phyloP scores from a whole-genome alignment of 345 rosid species.

The Corchorus capsularis region DNA sequence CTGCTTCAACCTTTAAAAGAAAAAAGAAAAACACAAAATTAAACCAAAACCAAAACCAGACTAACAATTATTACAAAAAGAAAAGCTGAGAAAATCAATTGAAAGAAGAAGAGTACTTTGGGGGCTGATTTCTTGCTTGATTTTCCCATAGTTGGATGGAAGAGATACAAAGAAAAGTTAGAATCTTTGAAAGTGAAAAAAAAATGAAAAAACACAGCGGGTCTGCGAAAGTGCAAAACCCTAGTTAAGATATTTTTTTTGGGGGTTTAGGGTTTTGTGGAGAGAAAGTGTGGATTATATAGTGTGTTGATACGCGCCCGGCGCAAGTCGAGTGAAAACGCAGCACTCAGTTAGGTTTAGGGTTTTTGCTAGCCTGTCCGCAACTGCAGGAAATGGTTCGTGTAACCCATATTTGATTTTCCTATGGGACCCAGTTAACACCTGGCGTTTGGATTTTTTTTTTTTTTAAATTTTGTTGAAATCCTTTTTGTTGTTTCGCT shows the following conservation, averaged over 20 bases:
- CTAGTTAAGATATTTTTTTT: background rate
- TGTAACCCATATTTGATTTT: too few relatives aligned
- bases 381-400: background rate
- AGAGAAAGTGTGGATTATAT: background rate
- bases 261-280: constrained; percentile 11
- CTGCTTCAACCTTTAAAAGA: constrained; percentile 18
- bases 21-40: background rate
- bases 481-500: too few relatives aligned
- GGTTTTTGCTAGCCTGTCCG: background rate
- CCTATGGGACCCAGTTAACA: background rate
- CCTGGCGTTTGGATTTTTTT: background rate
- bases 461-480: too few relatives aligned
- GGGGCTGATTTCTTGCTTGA: constrained; percentile 12
- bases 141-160: constrained; percentile 8
- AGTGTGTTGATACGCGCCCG: background rate
- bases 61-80: background rate
- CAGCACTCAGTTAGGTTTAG: background rate
- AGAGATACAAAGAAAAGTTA: background rate
- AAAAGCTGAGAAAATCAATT: background rate
- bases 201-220: background rate
- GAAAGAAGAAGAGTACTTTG: constrained; percentile 4
- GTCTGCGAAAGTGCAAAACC: background rate
- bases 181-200: background rate
- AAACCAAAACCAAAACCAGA: background rate
- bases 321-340: background rate